Evolutionary conservation across 176 grass and related monocot genomes (phyloP), one percentile per base, ranked within the genome.

Genomic region (Hyparrhenia diplandra): DNA sequence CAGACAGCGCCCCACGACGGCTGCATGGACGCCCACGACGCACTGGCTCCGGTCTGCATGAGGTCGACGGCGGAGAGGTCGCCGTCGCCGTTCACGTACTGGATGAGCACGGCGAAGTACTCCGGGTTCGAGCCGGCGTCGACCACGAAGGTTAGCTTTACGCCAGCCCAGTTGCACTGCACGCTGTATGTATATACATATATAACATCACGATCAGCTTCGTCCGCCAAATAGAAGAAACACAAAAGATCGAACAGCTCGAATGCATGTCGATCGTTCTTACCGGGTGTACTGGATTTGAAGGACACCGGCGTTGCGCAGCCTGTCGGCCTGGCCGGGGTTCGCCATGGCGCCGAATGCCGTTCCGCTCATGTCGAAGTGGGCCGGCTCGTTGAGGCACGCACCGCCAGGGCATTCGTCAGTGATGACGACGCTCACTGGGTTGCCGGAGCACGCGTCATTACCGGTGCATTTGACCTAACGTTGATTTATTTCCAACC

Each of bases 301-400:
- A 18, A 94, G 23, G 10, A 55, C 35, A 8, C 91, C 91, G n/a
- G 39, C 91, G 54, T n/a, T 67, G 45, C 88, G 91, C 30, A 94
- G 88, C 37, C 86, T 46, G 32, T 90, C 91, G 16, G 40, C 63
- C n/a, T 88, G 78, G 13, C 91, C 91, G 3, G 75, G 62, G 4
- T 55, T 58, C 25, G 91, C 91, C 88, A 94, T 88, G 82, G 83
- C 88, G 11, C 88, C 91, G 42, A 94, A 86, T 6, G 91, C 91
- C 10, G 88, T 88, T 8, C 91, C 91, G 36, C 91, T 94, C 3
- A 94, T 24, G 79, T 94, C 91, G 36, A 94, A 94, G 72, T 94
- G 91, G 61, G 77, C 74, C 0, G 91, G 75, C 62, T 94, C 88
- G 31, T 75, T 34, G 23, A 77, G 21, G 70, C 82, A 90, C 1